These are phyloP conservation scores for Ulota crispa DNA, from an alignment of 225 moss, liverwort and hornwort species.

Conservation along the genomic window DNA sequence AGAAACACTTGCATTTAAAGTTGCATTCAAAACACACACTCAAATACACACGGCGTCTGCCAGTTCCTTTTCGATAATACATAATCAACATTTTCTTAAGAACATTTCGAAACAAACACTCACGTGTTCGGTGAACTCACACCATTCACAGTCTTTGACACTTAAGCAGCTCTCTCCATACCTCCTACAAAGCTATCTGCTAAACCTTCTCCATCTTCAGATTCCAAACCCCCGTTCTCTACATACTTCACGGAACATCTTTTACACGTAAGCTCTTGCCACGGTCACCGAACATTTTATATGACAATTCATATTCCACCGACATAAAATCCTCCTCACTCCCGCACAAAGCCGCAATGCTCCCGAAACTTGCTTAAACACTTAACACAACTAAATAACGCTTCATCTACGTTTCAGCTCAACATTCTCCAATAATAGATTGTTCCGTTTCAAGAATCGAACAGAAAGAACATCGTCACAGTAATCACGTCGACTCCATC, in stretches of 20 bases:
- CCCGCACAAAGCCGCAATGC: background rate
- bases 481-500: background rate
- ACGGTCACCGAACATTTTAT: background rate
- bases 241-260: background rate
- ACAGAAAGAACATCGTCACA: background rate
- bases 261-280: background rate
- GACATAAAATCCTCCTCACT: background rate
- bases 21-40: background rate
- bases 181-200: background rate
- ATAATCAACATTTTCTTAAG: background rate
- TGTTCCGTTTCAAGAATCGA: background rate
- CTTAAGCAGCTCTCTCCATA: conserved; percentile 13
- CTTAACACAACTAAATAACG: background rate
- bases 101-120: background rate
- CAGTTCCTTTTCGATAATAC: background rate
- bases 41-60: background rate
- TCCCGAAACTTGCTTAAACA: background rate
- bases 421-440: background rate
- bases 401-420: background rate
- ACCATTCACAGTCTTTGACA: background rate
- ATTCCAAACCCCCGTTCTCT: background rate
- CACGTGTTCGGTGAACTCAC: background rate
- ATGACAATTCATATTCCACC: background rate
- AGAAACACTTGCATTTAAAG: background rate
- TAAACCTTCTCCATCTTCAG: background rate